Evolutionary conservation across 208 protist genomes (phyloP).

Genomic region (Crithidia expoeki): DNA sequence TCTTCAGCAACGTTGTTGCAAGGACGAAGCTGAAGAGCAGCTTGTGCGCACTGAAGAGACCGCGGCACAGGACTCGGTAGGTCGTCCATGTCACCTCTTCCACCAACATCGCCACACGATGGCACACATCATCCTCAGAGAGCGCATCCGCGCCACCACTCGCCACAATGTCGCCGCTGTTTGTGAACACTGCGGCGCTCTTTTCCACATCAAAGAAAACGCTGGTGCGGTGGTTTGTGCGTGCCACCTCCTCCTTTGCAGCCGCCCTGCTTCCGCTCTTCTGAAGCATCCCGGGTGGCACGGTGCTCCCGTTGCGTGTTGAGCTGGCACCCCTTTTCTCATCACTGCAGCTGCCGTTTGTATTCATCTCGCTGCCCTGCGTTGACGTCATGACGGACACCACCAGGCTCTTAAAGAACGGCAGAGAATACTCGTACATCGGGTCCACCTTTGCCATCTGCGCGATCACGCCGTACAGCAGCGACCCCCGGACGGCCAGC

Average conservation of each 20-base stretch:
- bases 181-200: background rate
- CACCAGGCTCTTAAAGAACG: constrained; percentile 93
- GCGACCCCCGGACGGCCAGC: constrained; percentile 92
- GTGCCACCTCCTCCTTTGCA: background rate
- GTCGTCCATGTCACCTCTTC: constrained; percentile 83
- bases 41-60: constrained; percentile 95
- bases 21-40: constrained; percentile 94
- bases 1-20: constrained; percentile 75
- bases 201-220: background rate
- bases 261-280: background rate
- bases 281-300: background rate
- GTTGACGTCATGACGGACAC: constrained; percentile 81
- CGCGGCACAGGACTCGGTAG: constrained; percentile 93
- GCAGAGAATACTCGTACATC: constrained; percentile 94
- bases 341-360: background rate
- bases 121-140: constrained; percentile 45
- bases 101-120: constrained; percentile 73
- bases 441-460: constrained; percentile 90
- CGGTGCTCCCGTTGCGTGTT: background rate
- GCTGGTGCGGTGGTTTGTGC: constrained; percentile 2
- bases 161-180: background rate
- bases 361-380: background rate
- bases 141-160: constrained; percentile 15
- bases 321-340: background rate
- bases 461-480: constrained; percentile 95